A percentile compares a stretch with the other conserved stretches of the same genome.
phyloP scores from a whole-genome alignment of 768 basidiomycete species.

The Calocybe gangraenosa region DNA sequence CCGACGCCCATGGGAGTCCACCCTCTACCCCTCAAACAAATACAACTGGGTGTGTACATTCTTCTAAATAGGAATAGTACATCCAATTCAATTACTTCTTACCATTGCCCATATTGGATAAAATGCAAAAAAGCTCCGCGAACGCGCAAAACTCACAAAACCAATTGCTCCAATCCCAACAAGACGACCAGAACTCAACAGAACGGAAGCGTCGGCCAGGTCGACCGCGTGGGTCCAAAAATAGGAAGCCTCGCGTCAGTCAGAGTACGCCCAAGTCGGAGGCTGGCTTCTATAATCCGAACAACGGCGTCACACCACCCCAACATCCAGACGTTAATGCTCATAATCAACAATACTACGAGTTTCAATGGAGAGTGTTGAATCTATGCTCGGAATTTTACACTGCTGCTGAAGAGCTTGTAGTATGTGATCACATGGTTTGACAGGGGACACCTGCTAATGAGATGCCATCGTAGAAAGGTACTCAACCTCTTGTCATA shows the following conservation, averaged over 20 bases:
- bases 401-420: slow-evolving; percentile 78
- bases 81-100: slow-evolving; percentile 1
- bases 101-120: slow-evolving; percentile 8
- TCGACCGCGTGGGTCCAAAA: slow-evolving; percentile 77
- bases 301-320: slow-evolving; percentile 27
- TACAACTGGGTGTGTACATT: slow-evolving; percentile 23
- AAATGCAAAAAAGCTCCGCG: slow-evolving; percentile 16
- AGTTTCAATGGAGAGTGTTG: slow-evolving; percentile 82
- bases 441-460: slow-evolving; percentile 10
- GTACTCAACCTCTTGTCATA: slow-evolving; percentile 64
- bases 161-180: slow-evolving; percentile 18
- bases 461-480: slow-evolving; percentile 34
- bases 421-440: slow-evolving; percentile 45
- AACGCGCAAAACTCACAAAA: slow-evolving; percentile 24
- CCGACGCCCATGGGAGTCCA: slow-evolving; percentile 35
- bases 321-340: slow-evolving; percentile 49
- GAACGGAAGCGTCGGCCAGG: slow-evolving; percentile 71
- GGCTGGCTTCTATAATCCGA: slow-evolving; percentile 39
- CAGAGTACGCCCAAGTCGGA: slow-evolving; percentile 29
- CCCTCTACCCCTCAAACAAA: slow-evolving; percentile 33
- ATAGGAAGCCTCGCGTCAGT: slow-evolving; percentile 43
- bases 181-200: slow-evolving; percentile 23
- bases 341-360: slow-evolving; percentile 76
- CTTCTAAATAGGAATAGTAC: slow-evolving; percentile 1
- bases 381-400: slow-evolving; percentile 85